Evolutionary conservation across 352 stramenopile species (phyloP), one percentile per base, ranked within the genome.

Genomic region (Thalassiosira hispida): DNA sequence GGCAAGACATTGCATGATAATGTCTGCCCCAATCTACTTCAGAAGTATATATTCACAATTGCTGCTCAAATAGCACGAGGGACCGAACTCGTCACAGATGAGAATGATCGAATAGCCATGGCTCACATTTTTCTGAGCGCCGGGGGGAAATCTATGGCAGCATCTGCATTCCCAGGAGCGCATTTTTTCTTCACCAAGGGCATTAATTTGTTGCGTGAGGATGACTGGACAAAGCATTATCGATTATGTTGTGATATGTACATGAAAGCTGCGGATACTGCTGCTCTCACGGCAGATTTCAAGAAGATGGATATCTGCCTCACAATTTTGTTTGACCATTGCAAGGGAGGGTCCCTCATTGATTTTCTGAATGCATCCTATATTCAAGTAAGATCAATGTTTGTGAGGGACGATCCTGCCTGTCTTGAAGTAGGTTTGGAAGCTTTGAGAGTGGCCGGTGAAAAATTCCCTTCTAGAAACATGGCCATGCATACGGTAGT

Each of bases 161-260:
- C 33, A 12, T 55, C 63, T 29, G 63, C 23, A 12, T 62, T 72
- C 35, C 42, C 14, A 29, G 16, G 23, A 11, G 63, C 63, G 0
- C 49, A 55, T 51, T 62, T 33, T 42, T 72, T 63, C 35, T 72
- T 61, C 29, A 20, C n/a, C 12, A 72, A 49, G 46, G 31, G 22
- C n/a, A 72, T 72, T n/a, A 18, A 52, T 18, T 4, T n/a, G 25
- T 23, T 72, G 14, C n/a, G 14, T 25, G 8, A 40, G 27, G 18
- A 44, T 14, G 63, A 72, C 49, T 72, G 63, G 63, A 42, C 11
- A 16, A 22, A 72, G 20, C 49, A 72, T 40, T 72, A 62, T 40
- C 8, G 33, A 27, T n/a, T 72, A 42, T 72, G 63, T 25, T 53
- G 46, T 46, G 49, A 72, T 52, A 16, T 51, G 0, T 72, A 63